A percentile compares a stretch with the other conserved stretches of the same genome.
phyloP scores from a whole-genome alignment of 164 flowering plant genomes.

The Berberis thunbergii region DNA sequence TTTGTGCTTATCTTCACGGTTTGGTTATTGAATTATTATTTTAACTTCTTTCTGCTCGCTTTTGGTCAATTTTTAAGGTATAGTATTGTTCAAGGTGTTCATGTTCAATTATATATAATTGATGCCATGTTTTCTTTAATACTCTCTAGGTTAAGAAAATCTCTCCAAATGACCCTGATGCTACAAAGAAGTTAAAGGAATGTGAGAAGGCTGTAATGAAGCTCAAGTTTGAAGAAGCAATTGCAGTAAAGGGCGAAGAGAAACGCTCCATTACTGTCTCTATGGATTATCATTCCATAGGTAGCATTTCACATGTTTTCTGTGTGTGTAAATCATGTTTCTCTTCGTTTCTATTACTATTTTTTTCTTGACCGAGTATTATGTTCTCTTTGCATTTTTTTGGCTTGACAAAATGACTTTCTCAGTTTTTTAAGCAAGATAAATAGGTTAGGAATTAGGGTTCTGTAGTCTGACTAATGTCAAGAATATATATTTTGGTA shows the following conservation, averaged over 20 bases:
- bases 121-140: neutral
- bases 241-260: slow-evolving; percentile 59
- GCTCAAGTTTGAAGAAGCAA: slow-evolving; percentile 93
- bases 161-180: slow-evolving; percentile 95
- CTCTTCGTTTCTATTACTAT: neutral
- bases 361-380: no score
- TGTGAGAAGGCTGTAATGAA: slow-evolving; percentile 97
- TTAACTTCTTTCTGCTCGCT: no score
- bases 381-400: no score
- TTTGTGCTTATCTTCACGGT: no score
- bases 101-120: neutral
- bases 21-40: no score
- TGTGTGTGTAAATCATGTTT: neutral
- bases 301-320: slow-evolving; percentile 24
- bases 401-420: no score
- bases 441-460: no score
- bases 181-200: slow-evolving; percentile 84
- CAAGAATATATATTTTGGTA: no score
- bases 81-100: neutral
- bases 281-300: slow-evolving; percentile 72
- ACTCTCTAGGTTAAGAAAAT: slow-evolving; percentile 61
- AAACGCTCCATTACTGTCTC: slow-evolving; percentile 65
- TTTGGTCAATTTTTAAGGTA: no score
- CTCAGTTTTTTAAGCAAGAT: no score
- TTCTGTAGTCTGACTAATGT: no score